Evolutionary conservation across 148 eudicot genomes (phyloP).

Genomic region (Salicornia ramosissima): DNA sequence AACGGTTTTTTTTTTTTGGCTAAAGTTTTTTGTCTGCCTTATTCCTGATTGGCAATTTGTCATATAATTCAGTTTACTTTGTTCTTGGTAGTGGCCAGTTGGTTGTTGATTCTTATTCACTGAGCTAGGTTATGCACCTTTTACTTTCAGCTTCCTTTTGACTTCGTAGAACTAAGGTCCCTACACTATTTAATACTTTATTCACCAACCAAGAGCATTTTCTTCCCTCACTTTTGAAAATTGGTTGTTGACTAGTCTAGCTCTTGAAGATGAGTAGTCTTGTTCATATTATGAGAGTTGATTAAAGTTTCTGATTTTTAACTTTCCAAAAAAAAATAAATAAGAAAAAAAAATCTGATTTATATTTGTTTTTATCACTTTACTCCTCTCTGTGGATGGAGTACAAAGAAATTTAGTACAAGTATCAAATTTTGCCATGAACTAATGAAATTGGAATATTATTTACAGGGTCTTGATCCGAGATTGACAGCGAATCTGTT

Average conservation of each 20-base stretch:
- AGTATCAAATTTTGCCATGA: neutral
- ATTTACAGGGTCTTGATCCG: constrained; percentile 83
- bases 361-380: neutral
- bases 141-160: constrained; percentile 27
- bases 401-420: too few relatives aligned
- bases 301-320: neutral
- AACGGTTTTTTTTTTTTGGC: constrained; percentile 5
- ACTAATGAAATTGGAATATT: constrained; percentile 12
- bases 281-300: neutral
- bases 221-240: constrained; percentile 20
- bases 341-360: too few relatives aligned
- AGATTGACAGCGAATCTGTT: constrained; percentile 74
- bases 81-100: constrained; percentile 14
- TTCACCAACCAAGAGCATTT: constrained; percentile 23
- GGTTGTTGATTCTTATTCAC: constrained; percentile 17
- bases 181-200: neutral
- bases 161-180: constrained; percentile 21
- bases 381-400: neutral
- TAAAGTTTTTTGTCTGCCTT: constrained; percentile 10
- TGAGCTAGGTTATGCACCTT: constrained; percentile 21
- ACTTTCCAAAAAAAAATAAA: too few relatives aligned
- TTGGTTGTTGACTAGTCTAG: constrained; percentile 19
- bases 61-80: constrained; percentile 2
- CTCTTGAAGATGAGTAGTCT: constrained; percentile 5
- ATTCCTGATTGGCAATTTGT: neutral